Base-by-base conservation (phyloP, 371 early-diverging fungal species). In the Mucor piriformis region DNA sequence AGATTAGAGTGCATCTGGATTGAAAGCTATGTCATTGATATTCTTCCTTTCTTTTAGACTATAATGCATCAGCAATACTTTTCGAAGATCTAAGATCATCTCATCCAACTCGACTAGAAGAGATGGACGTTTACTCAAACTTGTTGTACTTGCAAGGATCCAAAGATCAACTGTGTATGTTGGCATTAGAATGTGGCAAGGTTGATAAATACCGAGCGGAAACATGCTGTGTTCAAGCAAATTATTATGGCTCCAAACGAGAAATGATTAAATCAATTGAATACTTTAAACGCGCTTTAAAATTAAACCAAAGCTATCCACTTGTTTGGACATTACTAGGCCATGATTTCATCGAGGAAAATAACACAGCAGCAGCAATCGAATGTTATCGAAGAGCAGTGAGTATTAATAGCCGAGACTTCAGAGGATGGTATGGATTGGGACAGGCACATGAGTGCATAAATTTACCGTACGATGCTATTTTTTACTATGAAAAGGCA, bases 301-400 rank as follows among this genome's bases (percentile, higher is more conserved):
- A 90, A 67, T 81, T 98, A 50, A 84, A 94, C 58, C 82, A 86
- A 23, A 80, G 81, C 52, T 92, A 90, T 66, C 72, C 89, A 33
- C 79, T 89, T 4, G 94, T 93, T 1, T 96, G 96, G 91, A 95
- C 93, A 0, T 79, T 99, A 55, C 79, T 98, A 63, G 99, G 98
- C 2, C 97, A 98, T 67, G 96, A 97, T 68, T 97, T 94, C 61
- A 76, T 98, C 47, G 96, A 98, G 64, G 54, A 93, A 70, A 94
- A 93, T 55, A 92, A 95, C 55, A 83, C 90, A 2, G 81, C 86
- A 25, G 92, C 93, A 10, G 98, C 97, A 2, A 87, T 97, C 4
- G 92, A 94, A 62, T 90, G 94, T 11, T 98, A 96, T 66, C 78
- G 94, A 34, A 74, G 89, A 37, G 96, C 95, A 0, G 76, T 88